Conservation (phyloP, 2,329 filamentous ascomycete genomes). For the Trichoderma simmonsii region DNA sequence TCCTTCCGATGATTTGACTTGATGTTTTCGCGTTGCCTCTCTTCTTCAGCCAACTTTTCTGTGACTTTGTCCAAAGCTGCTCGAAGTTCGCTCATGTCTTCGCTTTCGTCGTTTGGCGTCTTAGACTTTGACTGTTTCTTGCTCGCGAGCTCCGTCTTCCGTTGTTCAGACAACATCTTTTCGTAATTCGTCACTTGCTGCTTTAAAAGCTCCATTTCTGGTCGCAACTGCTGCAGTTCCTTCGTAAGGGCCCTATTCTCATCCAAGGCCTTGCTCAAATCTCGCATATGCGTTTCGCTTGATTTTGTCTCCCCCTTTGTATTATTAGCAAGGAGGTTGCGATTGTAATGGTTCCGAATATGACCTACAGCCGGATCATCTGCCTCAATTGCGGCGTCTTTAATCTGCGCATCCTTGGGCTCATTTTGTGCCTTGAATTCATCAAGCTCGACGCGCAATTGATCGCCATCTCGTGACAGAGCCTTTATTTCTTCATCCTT, state of each 20-base stretch:
- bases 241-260: slow-evolving; percentile 54
- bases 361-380: slow-evolving; percentile 44
- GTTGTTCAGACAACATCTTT: slow-evolving; percentile 71
- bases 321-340: slow-evolving; percentile 10
- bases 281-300: slow-evolving; percentile 62
- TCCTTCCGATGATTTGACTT: slow-evolving; percentile 51
- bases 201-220: slow-evolving; percentile 55
- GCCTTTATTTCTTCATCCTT: slow-evolving; percentile 58
- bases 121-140: slow-evolving; percentile 52
- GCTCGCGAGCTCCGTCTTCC: slow-evolving; percentile 79
- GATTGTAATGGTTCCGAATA: accelerated
- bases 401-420: slow-evolving; percentile 46
- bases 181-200: slow-evolving; percentile 60
- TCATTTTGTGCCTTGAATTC: slow-evolving; percentile 41
- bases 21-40: slow-evolving; percentile 45
- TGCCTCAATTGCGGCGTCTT: slow-evolving; percentile 48
- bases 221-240: slow-evolving; percentile 51
- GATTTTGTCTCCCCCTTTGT: slow-evolving; percentile 66
- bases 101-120: slow-evolving; percentile 29
- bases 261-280: slow-evolving; percentile 66
- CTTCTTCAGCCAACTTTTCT: slow-evolving; percentile 39
- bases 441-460: slow-evolving; percentile 42
- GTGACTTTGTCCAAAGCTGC: slow-evolving; percentile 36
- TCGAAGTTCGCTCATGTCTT: slow-evolving; percentile 42
- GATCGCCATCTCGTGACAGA: slow-evolving; percentile 40